Evolutionary conservation across 1,284 basidiomycete genomes (phyloP).

Genomic region (Ceratobasidium sp.): DNA sequence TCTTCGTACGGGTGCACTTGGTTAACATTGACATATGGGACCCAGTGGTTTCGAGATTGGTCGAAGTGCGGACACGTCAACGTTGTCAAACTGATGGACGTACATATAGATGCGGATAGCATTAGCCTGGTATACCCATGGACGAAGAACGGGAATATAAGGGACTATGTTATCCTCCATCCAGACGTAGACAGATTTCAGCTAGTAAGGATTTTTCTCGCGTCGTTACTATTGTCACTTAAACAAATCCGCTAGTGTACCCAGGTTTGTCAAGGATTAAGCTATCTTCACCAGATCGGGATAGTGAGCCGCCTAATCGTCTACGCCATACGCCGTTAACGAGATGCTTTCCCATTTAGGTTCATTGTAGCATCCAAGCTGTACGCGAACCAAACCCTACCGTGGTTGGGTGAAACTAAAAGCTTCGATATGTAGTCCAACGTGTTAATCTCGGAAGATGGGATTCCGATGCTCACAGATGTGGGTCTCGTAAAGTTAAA

Average conservation of each 20-base stretch:
- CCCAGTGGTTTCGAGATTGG: neutral
- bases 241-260: neutral
- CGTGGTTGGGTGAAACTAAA: neutral
- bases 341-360: neutral
- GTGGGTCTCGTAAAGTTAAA: neutral
- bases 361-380: slow-evolving; percentile 5
- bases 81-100: neutral
- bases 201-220: neutral
- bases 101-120: neutral
- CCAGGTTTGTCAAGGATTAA: neutral
- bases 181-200: neutral
- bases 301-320: neutral
- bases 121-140: neutral
- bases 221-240: too few relatives aligned
- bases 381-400: neutral
- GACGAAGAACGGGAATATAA: neutral
- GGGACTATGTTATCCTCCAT: neutral
- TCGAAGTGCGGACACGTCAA: slow-evolving; percentile 5
- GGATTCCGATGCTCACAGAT: neutral
- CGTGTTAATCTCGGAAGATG: neutral
- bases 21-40: neutral
- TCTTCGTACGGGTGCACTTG: neutral
- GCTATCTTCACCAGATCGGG: neutral
- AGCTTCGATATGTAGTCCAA: neutral
- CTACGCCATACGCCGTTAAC: neutral